Evolutionary conservation across 495 filamentous ascomycete genomes (phyloP), one percentile per base, ranked within the genome.

Genomic region (Terfezia boudieri): DNA sequence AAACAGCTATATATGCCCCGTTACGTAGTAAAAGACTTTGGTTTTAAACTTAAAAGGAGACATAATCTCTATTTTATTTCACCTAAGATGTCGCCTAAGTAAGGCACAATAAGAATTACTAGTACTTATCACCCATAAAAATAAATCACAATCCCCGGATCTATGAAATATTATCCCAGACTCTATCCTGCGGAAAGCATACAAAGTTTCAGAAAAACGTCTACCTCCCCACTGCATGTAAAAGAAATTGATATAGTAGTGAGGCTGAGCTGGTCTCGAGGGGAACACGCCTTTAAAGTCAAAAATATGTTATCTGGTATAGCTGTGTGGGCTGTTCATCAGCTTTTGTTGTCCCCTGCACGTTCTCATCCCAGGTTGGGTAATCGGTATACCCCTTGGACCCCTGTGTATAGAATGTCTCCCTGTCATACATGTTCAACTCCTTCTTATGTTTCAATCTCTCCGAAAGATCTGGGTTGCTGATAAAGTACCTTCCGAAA

Each of bases 401-500:
- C 55, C 71, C 66, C 8, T 61, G 66, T 1, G 57, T 11, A 58
- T 86, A 86, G 60, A 86, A 85, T 0, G 69, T 71, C 0, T 67
- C 60, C 4, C 76, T 64, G 53, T 84, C 61, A 62, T 82, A 84
- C 22, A 64, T 63, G 23, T 63, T 69, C 38, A 86, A 66, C 32
- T 66, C 61, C 43, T 84, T 69, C 0, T 73, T 74, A 50, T 79
- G 61, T 65, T 72, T 65, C 9, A 87, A 54, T 53, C 77, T 69
- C 60, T 77, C 84, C 2, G 74, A 70, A 59, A 90, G 61, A 65
- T 88, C 83, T 2, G 83, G 83, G 54, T 76, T 88, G 55, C 79
- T 70, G 54, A 82, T 81, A 58, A 78, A 89, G 37, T 69, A 71
- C 41, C 79, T 64, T 17, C 82, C 82, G 66, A 82, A 82, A 0